Evolutionary conservation across 106 monocot species (phyloP), one percentile per base, ranked within the genome.

Genomic region (Xerophyta viscosa): DNA sequence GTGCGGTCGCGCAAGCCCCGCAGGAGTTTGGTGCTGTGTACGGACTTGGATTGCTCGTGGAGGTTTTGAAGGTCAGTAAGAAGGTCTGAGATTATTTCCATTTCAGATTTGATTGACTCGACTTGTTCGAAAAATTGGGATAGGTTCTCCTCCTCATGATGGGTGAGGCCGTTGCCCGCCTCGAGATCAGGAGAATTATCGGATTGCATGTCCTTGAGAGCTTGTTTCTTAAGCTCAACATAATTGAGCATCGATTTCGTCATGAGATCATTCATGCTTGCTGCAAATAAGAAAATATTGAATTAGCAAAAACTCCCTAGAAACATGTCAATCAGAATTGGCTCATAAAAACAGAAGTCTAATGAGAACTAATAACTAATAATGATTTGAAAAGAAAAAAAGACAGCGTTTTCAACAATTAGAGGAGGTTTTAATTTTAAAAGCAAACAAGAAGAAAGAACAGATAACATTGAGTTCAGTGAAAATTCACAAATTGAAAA

Each of bases 131-230:
- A 75, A 51, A 81, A 81, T 11, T 37, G 46, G n/a, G 66, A 66
- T 20, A 81, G 75, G 57, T 80, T 80, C 46, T 57, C 57, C 36
- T 81, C 70, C 24, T 75, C 75, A 2, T 52, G 52, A 14, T 26
- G 50, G 20, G 62, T 71, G 46, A 63, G 37, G n/a, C n/a, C n/a
- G 7, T 21, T 20, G 6, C 46, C 53, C 2, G 56, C 48, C 37
- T 71, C 80, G 41, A 75, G 50, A 29, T 81, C 66, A 9, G 41
- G 29, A 11, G 4, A 31, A 5, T 43, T 8, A 20, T 20, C 61
- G 12, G 29, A 24, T 14, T 29, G 44, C 10, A 50, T 13, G 14
- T 64, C 75, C 37, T 41, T 60, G 29, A 42, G 43, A 15, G 66
- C 74, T n/a, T 47, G 47, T 23, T 47, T 47, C 47, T 47, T 47